Evolutionary conservation across 805 yeast species (phyloP).

Genomic region (Groenewaldozyma tartarivorans): DNA sequence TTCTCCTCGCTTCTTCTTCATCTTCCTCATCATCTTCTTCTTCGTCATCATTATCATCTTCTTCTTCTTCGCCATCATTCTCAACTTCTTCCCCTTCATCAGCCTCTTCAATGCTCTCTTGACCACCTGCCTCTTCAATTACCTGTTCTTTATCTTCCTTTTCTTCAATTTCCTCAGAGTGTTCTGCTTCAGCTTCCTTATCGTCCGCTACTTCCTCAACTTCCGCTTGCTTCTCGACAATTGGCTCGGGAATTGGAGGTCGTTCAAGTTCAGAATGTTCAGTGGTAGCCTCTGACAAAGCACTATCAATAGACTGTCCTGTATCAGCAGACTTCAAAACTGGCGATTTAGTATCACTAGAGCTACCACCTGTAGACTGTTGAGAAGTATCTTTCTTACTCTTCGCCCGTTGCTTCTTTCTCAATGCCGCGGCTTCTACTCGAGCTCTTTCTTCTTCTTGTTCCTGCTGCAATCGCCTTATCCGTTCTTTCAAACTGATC

Average conservation of each 20-base stretch:
- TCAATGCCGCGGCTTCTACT: constrained; percentile 45
- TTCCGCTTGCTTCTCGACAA: neutral
- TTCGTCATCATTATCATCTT: constrained; percentile 24
- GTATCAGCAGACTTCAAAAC: constrained; percentile 1
- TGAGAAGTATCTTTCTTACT: constrained; percentile 23
- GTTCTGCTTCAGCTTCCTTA: neutral
- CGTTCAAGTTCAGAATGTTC: neutral
- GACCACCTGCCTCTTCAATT: constrained; percentile 3
- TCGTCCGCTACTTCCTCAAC: constrained; percentile 1
- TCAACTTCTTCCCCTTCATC: constrained; percentile 9
- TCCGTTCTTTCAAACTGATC: constrained; percentile 77
- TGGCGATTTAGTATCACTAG: constrained; percentile 14
- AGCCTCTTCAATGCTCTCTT: constrained; percentile 2
- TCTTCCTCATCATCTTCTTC: constrained; percentile 30
- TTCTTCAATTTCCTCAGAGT: constrained; percentile 2
- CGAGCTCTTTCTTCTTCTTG: constrained; percentile 73
- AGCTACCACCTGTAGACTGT: too few species aligned
- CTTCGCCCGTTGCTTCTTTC: constrained; percentile 28
- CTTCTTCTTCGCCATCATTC: constrained; percentile 22
- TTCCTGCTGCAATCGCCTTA: constrained; percentile 70
- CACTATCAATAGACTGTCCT: constrained; percentile 1
- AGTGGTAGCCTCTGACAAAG: neutral
- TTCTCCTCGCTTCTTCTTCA: constrained; percentile 49
- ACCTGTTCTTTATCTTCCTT: neutral
- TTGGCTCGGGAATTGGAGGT: constrained; percentile 1